Base-by-base conservation (phyloP, 139 green algal genomes). In the Ettlia oleoabundans region DNA sequence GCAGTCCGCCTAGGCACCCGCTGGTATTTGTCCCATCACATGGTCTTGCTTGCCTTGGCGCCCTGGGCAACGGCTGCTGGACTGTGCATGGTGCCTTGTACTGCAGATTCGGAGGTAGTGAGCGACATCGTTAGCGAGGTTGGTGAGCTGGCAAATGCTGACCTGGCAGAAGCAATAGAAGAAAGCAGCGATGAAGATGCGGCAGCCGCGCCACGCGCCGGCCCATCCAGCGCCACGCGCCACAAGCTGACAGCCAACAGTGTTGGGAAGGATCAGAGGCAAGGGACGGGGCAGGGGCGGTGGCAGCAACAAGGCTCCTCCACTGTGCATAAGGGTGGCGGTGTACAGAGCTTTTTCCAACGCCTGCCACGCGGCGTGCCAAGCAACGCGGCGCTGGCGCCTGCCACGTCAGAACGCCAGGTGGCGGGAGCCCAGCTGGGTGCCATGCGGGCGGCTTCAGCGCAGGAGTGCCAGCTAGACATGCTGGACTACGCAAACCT, bases 401-500 rank as follows among this genome's bases (percentile, higher is more conserved):
- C 72, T 4, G 18, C 28, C 24, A 26, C 37, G 1, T 43, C 19
- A 1, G 26, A 55, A 32, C 63, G 19, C 38, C 52, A 74, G 67
- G 41, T 42, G 69, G 32, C 70, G 41, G 32, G 30, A 3, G 53
- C 30, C 22, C 28, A 35, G 19, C n/a, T n/a, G n/a, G n/a, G n/a
- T n/a, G 75, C 66, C 4, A 61, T 33, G 21, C 55, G 73, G 10
- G 53, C 63, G 0, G 73, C 73, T 18, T 80, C 79, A 1, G 22
- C 37, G 0, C 76, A 88, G 55, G 88, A 92, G 74, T 10, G 22
- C 28, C 55, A 47, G 40, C 76, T 92, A 78, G 82, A 87, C 33
- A 4, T 84, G 40, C 64, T 90, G 62, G 85, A 90, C 62, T 89
- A 85, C 69, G 89, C 82, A 30, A 93, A 93, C 68, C 41, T 47